Conservation (phyloP, 2,329 filamentous ascomycete species). For the Sordariomycetes sp. region DNA sequence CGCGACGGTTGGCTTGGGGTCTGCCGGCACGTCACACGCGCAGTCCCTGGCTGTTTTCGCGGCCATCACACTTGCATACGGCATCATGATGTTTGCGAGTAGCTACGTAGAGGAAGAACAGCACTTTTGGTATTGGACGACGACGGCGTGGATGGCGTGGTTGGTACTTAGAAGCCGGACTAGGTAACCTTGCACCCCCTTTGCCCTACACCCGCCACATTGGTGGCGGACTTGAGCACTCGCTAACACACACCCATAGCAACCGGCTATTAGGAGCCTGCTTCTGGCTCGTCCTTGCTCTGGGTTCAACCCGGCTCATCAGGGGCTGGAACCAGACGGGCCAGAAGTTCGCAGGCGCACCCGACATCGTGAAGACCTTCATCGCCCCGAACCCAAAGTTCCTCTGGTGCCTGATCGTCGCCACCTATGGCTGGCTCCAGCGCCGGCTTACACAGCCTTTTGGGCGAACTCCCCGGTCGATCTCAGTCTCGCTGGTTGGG, state of each 20-base stretch:
- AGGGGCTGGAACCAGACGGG: conserved; percentile 94
- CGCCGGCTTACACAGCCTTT: conserved; percentile 27
- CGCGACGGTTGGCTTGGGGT: conserved; percentile 22
- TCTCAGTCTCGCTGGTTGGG: conserved; percentile 25
- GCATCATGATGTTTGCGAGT: conserved; percentile 91
- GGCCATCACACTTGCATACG: conserved; percentile 52
- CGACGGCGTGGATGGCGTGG: conserved; percentile 56
- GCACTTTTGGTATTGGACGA: conserved; percentile 94
- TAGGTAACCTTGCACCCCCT: conserved; percentile 14
- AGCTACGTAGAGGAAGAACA: conserved; percentile 98
- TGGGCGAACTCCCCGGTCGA: conserved; percentile 24
- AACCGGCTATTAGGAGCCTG: neutral
- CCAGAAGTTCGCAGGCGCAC: conserved; percentile 86
- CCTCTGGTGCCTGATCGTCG: conserved; percentile 64
- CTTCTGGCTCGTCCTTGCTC: conserved; percentile 29
- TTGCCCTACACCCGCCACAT: neutral
- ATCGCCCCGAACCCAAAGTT: conserved; percentile 51
- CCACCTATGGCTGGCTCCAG: conserved; percentile 55
- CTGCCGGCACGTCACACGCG: conserved; percentile 7
- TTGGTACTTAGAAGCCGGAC: conserved; percentile 36
- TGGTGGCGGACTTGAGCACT: neutral
- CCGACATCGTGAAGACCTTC: conserved; percentile 71
- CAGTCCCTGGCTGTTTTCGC: conserved; percentile 29
- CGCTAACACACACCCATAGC: neutral
- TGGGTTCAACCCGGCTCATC: conserved; percentile 54